Base-by-base conservation (phyloP, 1,139 yeast species). In the Yamadazyma membranifaciens region DNA sequence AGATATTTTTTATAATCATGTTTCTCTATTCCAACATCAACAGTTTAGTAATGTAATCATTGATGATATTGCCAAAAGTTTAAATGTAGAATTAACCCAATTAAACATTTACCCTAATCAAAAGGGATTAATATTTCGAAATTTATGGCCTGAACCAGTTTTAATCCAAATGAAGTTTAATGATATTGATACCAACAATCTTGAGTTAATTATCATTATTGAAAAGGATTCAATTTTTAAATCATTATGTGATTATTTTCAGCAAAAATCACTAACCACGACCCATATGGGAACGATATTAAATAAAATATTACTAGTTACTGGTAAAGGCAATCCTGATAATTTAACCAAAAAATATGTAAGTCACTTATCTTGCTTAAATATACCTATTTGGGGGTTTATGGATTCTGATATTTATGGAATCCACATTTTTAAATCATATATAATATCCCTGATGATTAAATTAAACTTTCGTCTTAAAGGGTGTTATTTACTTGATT, bases 341-440 rank as follows among this genome's bases (percentile, higher is more conserved):
- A 40, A 45, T 6, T 44, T 63, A 10, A 65, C 73, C 1, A 52
- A 55, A 38, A 42, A 41, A 15, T 64, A 65, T 42, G 54, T 63
- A 3, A 36, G 40, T 15, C 22, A 37, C 6, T 37, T 62, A 42
- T 46, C 53, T 20, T 11, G 32, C 4, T 11, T 34, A 9, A 31
- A 33, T 12, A 71, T 24, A 69, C 80, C 39, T 75, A 76, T 62
- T 2, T 34, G 55, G 11, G 67, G 57, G 0, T 69, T 69, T 45
- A 61, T 69, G 43, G 77, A 71, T 57, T 75, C 87, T 6, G 95
- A 87, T 55, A 80, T 87, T 1, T 79, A 81, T 57, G 95, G 95
- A 0, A 54, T 84, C 7, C 70, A 73, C 48, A 87, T 87, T 14
- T 67, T 75, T 47, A 62, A 68, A 28, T 73, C 59, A 25, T 69